Evolutionary conservation across 768 basidiomycete species (phyloP).

Genomic region (Hygrophoropsis aurantiaca): DNA sequence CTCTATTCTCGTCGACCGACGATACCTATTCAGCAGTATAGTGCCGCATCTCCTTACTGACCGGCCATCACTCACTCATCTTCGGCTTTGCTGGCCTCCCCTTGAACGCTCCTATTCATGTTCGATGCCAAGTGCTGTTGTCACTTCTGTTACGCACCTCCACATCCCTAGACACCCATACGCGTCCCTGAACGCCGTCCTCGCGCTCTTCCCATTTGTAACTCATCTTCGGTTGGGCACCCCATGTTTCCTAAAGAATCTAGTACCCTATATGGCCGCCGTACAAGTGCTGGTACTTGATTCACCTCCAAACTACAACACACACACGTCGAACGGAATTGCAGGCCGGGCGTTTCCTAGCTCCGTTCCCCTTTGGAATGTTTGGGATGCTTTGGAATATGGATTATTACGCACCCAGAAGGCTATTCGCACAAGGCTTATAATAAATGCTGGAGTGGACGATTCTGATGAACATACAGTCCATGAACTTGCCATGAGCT

Average conservation of each 20-base stretch:
- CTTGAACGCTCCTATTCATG: conserved; percentile 3
- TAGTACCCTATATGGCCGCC: conserved; percentile 3
- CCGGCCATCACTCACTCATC: conserved; percentile 1
- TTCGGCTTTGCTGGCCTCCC: conserved; percentile 5
- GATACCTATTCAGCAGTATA: conserved; percentile 1
- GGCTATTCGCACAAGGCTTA: neutral
- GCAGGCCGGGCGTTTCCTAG: neutral
- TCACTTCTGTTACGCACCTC: conserved; percentile 3
- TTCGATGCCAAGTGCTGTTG: neutral
- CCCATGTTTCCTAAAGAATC: conserved; percentile 8
- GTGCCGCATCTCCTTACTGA: conserved; percentile 2
- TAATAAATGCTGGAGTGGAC: conserved; percentile 2
- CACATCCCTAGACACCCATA: conserved; percentile 4
- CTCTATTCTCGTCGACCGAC: neutral
- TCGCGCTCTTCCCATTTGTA: conserved; percentile 5
- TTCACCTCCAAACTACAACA: conserved; percentile 2
- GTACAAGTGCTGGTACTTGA: conserved; percentile 6
- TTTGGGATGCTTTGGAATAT: conserved; percentile 3
- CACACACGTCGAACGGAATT: neutral
- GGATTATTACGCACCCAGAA: conserved; percentile 1
- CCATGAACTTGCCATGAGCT: neutral
- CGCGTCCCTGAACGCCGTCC: conserved; percentile 4
- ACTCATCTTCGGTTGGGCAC: conserved; percentile 5
- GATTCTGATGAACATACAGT: neutral
- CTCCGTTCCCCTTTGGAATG: conserved; percentile 4